Evolutionary conservation across 2,329 filamentous ascomycete species (phyloP).

Genomic region (Magnaporthiopsis rhizophila): DNA sequence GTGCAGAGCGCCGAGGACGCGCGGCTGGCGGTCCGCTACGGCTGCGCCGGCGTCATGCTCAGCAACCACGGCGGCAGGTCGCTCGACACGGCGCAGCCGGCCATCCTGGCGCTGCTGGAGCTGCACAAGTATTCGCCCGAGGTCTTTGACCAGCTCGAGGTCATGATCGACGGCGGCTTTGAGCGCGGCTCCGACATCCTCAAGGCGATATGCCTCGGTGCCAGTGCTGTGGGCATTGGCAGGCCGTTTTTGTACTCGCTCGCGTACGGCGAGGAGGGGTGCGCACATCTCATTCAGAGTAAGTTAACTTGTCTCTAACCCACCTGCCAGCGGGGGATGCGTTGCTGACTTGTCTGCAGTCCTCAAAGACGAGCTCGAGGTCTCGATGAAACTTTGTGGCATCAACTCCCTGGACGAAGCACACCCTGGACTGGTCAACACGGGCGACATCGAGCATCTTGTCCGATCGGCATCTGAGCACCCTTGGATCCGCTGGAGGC

Average conservation of each 20-base stretch:
- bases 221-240: slow-evolving; percentile 36
- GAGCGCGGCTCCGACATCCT: slow-evolving; percentile 33
- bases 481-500: slow-evolving; percentile 7
- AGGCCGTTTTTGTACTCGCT: slow-evolving; percentile 35
- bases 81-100: slow-evolving; percentile 37
- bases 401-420: slow-evolving; percentile 17
- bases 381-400: slow-evolving; percentile 27
- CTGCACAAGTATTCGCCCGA: slow-evolving; percentile 30
- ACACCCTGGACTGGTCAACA: slow-evolving; percentile 16
- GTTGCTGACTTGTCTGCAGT: slow-evolving; percentile 17
- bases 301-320: slow-evolving; percentile 12
- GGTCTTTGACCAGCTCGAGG: slow-evolving; percentile 28
- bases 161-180: slow-evolving; percentile 33
- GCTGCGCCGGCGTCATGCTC: slow-evolving; percentile 45
- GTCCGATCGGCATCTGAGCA: slow-evolving; percentile 9
- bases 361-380: slow-evolving; percentile 28
- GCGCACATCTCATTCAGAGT: slow-evolving; percentile 31
- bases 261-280: slow-evolving; percentile 34
- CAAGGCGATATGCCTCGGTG: slow-evolving; percentile 34
- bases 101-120: slow-evolving; percentile 31
- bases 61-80: slow-evolving; percentile 52
- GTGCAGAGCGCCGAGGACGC: slow-evolving; percentile 50
- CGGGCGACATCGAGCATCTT: slow-evolving; percentile 16
- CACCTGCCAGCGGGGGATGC: no score
- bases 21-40: slow-evolving; percentile 36